Base-by-base conservation (phyloP, 2,329 filamentous ascomycete species). In the Lachnellula suecica region DNA sequence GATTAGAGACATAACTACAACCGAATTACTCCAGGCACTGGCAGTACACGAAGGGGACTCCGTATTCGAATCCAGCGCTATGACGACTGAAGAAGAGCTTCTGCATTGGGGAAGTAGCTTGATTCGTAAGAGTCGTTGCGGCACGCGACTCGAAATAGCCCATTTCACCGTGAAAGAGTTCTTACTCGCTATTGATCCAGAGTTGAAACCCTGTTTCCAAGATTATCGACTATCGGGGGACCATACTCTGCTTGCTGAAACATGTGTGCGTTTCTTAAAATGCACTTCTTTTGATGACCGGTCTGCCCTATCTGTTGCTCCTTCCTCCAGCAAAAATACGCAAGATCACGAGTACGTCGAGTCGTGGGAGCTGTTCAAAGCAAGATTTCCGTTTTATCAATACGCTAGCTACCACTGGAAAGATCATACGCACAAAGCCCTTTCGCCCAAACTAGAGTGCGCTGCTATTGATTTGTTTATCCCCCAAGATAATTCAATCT, bases 161-260 rank as follows among this genome's bases (percentile, higher is more conserved):
- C 62, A 64, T 41, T 65, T 64, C 38, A 64, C 61, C 0, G 63
- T 65, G 38, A 52, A 60, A 22, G 61, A 64, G 27, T 65, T 59
- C 38, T 27, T 65, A 4, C 4, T 50, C 4, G 15, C 49, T 9
- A 47, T 55, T 41, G 47, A 54, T 19, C n/a, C 20, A 8, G 7
- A n/a, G 15, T 17, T 35, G 22, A 41, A 20, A 7, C 38, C 51
- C 7, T 4, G 5, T 6, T 19, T 47, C 13, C 20, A 7, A 27
- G 40, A 54, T 9, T 56, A 54, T 13, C 31, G 29, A 41, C 8
- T 54, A 6, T 52, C 42, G 11, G 49, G 10, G 1, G 43, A 47
- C 29, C 25, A 52, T 4, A 7, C 37, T 1, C 23, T 52, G 3
- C 27, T 54, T 37, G 7, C 19, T 2, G 27, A 23, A 44, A n/a